Evolutionary conservation across 2,329 filamentous ascomycete species (phyloP), one percentile per base, ranked within the genome.

Genomic region (Aspergillus sp.): DNA sequence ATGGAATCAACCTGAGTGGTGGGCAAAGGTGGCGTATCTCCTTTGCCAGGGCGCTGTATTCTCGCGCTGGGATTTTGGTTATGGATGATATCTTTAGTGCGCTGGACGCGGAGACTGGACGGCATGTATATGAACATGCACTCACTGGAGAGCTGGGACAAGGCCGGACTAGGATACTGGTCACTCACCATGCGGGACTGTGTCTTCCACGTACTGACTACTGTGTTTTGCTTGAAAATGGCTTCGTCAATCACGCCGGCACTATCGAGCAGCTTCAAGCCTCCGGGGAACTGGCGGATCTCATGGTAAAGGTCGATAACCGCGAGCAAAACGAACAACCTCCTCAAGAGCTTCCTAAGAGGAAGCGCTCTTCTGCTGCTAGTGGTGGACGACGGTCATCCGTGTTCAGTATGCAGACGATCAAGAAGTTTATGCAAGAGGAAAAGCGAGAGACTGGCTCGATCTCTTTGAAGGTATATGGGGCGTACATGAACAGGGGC

Each of bases 1-100:
- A 93, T 61, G 91, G 91, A 6, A 90, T 95, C 65, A 93, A 93
- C 64, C 78, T 96, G 6, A 91, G 88, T 60, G 91, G 91, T 61
- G 91, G 91, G 0, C 91, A 96, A 73, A 86, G 90, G 67, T 93
- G 90, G 89, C 84, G 91, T 52, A 83, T 95, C 33, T 90, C 89
- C 0, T 86, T 96, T 64, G 91, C 90, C 2, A 81, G 91, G 47
- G 90, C 90, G 1, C 79, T 95, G 17, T 95, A 95, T 72, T 93
- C 89, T 2, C 82, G 90, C 13, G 89, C 89, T 1, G 87, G 88
- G 0, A 87, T 92, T 61, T 77, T 96, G 5, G 78, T 95, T 17
- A 80, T 95, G 66, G 91, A 96, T 70, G 91, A 96, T 68, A 90
- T 93, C 41, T 93, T 96, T 71, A 91, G 88, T 68, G 78, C 90